Conservation (phyloP, 1,284 basidiomycete genomes). For the Termitomyces sp. region DNA sequence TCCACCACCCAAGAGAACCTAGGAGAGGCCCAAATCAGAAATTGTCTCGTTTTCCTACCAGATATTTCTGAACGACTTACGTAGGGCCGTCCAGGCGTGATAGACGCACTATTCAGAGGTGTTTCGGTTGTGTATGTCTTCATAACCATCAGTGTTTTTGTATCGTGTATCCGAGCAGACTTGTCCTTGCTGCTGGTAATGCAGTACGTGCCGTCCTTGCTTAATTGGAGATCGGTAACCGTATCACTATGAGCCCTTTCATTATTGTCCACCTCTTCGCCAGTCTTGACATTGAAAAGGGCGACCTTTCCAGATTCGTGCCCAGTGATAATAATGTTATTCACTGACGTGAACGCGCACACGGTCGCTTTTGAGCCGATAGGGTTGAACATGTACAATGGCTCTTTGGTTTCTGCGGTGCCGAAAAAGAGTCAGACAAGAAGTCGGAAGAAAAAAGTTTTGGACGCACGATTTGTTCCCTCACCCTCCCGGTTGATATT, state of each 20-base stretch:
- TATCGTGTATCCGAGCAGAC: conserved; percentile 88
- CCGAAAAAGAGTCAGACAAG: conserved; percentile 6
- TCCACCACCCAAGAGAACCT: conserved; percentile 91
- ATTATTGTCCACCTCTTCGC: conserved; percentile 78
- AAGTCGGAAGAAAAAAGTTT: conserved; percentile 13
- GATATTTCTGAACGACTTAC: conserved; percentile 33
- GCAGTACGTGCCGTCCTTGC: conserved; percentile 89
- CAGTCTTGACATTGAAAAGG: conserved; percentile 83
- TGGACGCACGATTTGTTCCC: conserved; percentile 62
- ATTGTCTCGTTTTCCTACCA: background rate
- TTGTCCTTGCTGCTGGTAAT: conserved; percentile 98
- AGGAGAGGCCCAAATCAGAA: background rate
- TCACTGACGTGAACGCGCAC: conserved; percentile 82
- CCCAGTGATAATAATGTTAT: conserved; percentile 82
- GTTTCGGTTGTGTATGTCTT: conserved; percentile 95
- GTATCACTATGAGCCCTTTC: conserved; percentile 81
- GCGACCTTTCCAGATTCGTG: conserved; percentile 97
- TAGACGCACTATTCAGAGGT: conserved; percentile 90
- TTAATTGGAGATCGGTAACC: conserved; percentile 92
- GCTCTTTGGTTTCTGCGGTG: conserved; percentile 67
- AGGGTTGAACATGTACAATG: conserved; percentile 79
- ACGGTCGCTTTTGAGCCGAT: conserved; percentile 93
- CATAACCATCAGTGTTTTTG: conserved; percentile 83
- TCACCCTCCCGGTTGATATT: conserved; percentile 79
- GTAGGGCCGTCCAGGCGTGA: conserved; percentile 84